Conservation (phyloP, 345 rosid species). For the Eutrema heterophyllum region DNA sequence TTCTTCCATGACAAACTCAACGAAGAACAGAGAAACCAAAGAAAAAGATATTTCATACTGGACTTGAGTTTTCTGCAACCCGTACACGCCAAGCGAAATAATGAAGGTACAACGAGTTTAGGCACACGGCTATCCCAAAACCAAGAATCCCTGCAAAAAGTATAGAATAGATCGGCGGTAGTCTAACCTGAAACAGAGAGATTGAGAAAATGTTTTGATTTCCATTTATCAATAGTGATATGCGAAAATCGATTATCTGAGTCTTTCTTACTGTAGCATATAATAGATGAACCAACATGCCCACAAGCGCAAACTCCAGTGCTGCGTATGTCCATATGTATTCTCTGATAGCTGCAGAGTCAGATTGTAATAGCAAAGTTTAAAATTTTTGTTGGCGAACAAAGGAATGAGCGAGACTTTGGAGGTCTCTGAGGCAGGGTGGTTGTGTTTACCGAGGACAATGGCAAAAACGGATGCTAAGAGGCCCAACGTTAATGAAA, state of each 20-base stretch:
- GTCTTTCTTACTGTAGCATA: constrained; percentile 54
- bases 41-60: constrained; percentile 37
- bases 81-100: constrained; percentile 55
- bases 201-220: not conserved
- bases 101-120: constrained; percentile 68
- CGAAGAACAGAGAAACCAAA: constrained; percentile 9
- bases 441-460: constrained; percentile 51
- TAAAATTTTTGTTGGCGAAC: not conserved
- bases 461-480: constrained; percentile 71
- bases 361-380: not conserved
- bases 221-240: not conserved
- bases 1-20: constrained; percentile 2
- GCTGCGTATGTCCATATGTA: constrained; percentile 94
- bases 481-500: constrained; percentile 66
- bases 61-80: constrained; percentile 38
- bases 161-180: constrained; percentile 56
- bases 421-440: constrained; percentile 2
- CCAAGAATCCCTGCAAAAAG: constrained; percentile 66
- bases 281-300: constrained; percentile 51
- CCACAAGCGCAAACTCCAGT: constrained; percentile 82
- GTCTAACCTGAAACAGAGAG: constrained; percentile 52
- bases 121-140: constrained; percentile 67
- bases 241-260: not conserved
- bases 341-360: constrained; percentile 76
- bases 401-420: not conserved